Evolutionary conservation across 768 basidiomycete genomes (phyloP).

Genomic region (Hygrocybe coccinea): DNA sequence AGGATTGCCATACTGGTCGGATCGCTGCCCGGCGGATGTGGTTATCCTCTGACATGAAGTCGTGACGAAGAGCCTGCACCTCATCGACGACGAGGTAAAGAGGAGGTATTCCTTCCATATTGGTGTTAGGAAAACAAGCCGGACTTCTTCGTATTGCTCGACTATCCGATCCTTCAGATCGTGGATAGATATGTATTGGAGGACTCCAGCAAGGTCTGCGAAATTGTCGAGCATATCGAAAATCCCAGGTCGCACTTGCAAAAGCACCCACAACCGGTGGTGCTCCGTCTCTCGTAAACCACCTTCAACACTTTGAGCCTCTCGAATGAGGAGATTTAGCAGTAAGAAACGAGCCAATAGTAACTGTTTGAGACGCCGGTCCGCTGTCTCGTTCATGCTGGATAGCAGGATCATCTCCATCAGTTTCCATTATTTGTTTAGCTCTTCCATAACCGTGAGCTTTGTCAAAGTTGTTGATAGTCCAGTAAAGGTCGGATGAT

Average conservation of each 20-base stretch:
- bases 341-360: conserved; percentile 3
- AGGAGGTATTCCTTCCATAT: neutral
- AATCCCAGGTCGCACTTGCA: conserved; percentile 5
- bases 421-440: neutral
- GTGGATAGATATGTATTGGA: neutral
- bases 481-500: conserved; percentile 3
- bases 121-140: neutral
- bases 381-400: neutral
- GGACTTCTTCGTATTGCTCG: neutral
- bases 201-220: neutral
- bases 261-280: conserved; percentile 6
- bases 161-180: neutral
- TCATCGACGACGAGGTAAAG: conserved; percentile 3
- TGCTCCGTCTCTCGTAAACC: conserved; percentile 6
- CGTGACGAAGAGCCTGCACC: neutral
- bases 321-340: conserved; percentile 1
- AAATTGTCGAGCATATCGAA: conserved; percentile 1
- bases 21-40: neutral
- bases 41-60: neutral
- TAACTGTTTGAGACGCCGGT: neutral
- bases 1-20: neutral
- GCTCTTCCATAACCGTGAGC: neutral
- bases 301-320: conserved; percentile 1
- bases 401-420: neutral
- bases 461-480: neutral